Base-by-base conservation (phyloP, 1,139 yeast genomes). In the Hansenula sp. region DNA sequence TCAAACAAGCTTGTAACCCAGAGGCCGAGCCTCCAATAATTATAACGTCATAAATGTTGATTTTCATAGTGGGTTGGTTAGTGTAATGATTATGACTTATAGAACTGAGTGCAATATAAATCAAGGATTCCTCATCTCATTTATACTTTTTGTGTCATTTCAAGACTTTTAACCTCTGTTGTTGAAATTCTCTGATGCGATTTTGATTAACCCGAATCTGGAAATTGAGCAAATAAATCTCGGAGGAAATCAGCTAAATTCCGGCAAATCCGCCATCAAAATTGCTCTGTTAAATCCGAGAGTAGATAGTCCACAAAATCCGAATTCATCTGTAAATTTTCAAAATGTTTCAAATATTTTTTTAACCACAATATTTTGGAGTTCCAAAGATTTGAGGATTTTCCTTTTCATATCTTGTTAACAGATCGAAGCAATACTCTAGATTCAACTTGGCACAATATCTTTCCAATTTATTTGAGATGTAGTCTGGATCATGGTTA, bases 1-100 rank as follows among this genome's bases (percentile, higher is more conserved):
- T 30, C 2, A 45, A 39, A 16, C 43, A 27, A 11, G 47, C 43
- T 16, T 38, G 36, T 17, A 45, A 35, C 15, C 47, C 47, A 1
- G 47, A 30, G 12, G 38, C 38, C n/a, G 41, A 34, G 12, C 47
- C 47, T 6, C 47, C 47, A 15, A 45, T 45, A 11, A 45, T 45
- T 9, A 45, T 36, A 32, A 31, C 41, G 33, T 44, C 45, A 28
- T 38, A 41, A 15, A 42, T 33, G 18, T 13, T 24, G 25, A 21
- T 7, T n/a, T 33, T 33, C 36, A 33, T 33, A n/a, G 12, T 33
- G 17, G 6, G n/a, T 13, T 13, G 9, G n/a, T n/a, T n/a, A n/a
- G n/a, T n/a, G n/a, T 30, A 12, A 13, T 30, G 17, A n/a, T 9
- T 13, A 13, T 30, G 32, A n/a, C 4, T n/a, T n/a, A n/a, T n/a